Conservation (phyloP, 2,329 filamentous ascomycete species). For the Clonostachys byssicola region DNA sequence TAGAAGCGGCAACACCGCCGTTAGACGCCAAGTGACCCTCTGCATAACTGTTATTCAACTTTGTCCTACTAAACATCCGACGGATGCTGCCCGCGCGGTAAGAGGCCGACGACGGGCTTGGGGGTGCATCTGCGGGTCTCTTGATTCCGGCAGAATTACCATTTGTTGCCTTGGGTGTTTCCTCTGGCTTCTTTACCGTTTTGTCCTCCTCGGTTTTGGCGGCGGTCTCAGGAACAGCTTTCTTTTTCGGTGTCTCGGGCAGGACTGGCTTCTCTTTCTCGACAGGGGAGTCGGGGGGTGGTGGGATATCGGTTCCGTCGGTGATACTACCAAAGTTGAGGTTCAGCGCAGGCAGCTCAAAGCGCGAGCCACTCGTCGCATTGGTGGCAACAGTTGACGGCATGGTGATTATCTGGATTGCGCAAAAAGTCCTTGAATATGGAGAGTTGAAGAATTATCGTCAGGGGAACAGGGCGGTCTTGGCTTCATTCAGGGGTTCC, state of each 20-base stretch:
- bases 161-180: constrained; percentile 22
- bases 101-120: constrained; percentile 44
- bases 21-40: constrained; percentile 36
- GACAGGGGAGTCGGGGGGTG: constrained; percentile 50
- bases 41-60: constrained; percentile 49
- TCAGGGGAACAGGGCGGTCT: no score
- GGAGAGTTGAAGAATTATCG: no score
- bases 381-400: constrained; percentile 21
- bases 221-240: neutral
- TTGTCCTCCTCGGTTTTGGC: neutral
- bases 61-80: constrained; percentile 50
- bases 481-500: no score
- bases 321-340: constrained; percentile 56
- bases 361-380: constrained; percentile 26
- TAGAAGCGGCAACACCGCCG: constrained; percentile 15
- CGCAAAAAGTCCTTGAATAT: no score
- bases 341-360: constrained; percentile 54
- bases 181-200: neutral
- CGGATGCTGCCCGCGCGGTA: constrained; percentile 51
- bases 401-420: constrained; percentile 12
- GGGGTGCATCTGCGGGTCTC: constrained; percentile 45
- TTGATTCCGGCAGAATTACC: constrained; percentile 42
- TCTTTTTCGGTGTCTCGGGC: neutral
- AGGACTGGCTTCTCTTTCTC: constrained; percentile 39
- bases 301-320: constrained; percentile 57